Percentiles rank a stretch among this genome's conserved stretches.
phyloP scores from a whole-genome alignment of 352 stramenopile genomes.

The Globisporangium lucens region DNA sequence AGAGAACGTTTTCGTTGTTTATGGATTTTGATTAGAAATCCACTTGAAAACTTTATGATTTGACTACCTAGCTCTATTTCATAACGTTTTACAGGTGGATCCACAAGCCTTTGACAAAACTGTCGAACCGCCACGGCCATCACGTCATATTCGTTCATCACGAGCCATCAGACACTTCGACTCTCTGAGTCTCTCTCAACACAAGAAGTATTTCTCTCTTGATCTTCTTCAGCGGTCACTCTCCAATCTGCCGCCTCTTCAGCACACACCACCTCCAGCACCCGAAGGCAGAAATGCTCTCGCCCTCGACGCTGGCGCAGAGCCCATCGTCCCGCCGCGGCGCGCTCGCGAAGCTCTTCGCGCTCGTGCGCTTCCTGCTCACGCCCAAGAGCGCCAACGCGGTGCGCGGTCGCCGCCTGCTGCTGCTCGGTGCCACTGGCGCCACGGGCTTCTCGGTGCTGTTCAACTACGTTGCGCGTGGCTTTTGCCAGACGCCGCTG shows the following conservation, averaged over 20 bases:
- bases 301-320: not conserved
- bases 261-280: not conserved
- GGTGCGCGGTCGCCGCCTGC: not conserved
- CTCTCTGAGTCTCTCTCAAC: too few relatives aligned
- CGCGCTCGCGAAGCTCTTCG: not conserved
- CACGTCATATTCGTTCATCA: too few relatives aligned
- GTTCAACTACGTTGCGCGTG: constrained; percentile 9
- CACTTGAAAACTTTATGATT: too few relatives aligned
- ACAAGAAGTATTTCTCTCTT: not conserved
- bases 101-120: too few relatives aligned
- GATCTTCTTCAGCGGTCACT: not conserved
- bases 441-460: constrained; percentile 8
- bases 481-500: constrained; percentile 13
- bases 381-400: constrained; percentile 2
- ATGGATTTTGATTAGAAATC: too few relatives aligned
- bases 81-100: too few relatives aligned
- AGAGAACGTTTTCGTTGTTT: too few relatives aligned
- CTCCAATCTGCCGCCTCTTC: not conserved
- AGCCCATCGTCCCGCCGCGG: not conserved
- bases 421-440: not conserved
- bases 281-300: constrained; percentile 1
- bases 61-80: too few relatives aligned
- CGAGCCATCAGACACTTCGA: too few relatives aligned
- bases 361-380: constrained; percentile 14
- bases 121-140: too few relatives aligned